Percentiles rank a stretch among this genome's conserved stretches.
phyloP scores from a whole-genome alignment of 306 rosid genomes.

The Comarum palustre region DNA sequence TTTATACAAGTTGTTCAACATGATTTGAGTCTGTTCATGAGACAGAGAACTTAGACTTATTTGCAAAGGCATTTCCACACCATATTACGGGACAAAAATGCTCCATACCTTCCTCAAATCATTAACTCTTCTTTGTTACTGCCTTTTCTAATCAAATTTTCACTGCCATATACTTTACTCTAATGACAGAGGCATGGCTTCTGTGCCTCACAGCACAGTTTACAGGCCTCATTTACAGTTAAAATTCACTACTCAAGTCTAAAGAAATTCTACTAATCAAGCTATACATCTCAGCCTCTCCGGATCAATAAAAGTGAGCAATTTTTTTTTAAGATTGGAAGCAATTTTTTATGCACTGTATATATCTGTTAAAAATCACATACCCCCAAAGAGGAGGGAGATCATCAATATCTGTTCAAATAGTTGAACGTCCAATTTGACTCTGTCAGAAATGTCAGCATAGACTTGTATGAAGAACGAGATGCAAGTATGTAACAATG shows the following conservation, averaged over 20 bases:
- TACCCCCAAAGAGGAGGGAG: constrained; percentile 12
- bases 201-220: constrained; percentile 22
- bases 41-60: constrained; percentile 57
- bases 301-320: background rate
- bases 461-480: background rate
- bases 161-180: constrained; percentile 26
- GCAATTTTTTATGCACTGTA: background rate
- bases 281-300: background rate
- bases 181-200: constrained; percentile 32
- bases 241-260: constrained; percentile 15
- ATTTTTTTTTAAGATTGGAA: background rate
- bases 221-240: constrained; percentile 23
- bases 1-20: constrained; percentile 47
- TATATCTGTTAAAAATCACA: background rate
- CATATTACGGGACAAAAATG: constrained; percentile 43
- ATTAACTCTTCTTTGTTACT: constrained; percentile 20
- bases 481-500: background rate
- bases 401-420: constrained; percentile 9
- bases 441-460: constrained; percentile 6
- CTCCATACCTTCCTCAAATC: constrained; percentile 48
- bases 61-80: constrained; percentile 32
- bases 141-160: constrained; percentile 28
- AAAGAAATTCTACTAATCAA: background rate
- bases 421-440: background rate
- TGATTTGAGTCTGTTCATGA: constrained; percentile 45